Evolutionary conservation across 2,329 filamentous ascomycete genomes (phyloP).

Genomic region (Sphaerulina vaccinii): DNA sequence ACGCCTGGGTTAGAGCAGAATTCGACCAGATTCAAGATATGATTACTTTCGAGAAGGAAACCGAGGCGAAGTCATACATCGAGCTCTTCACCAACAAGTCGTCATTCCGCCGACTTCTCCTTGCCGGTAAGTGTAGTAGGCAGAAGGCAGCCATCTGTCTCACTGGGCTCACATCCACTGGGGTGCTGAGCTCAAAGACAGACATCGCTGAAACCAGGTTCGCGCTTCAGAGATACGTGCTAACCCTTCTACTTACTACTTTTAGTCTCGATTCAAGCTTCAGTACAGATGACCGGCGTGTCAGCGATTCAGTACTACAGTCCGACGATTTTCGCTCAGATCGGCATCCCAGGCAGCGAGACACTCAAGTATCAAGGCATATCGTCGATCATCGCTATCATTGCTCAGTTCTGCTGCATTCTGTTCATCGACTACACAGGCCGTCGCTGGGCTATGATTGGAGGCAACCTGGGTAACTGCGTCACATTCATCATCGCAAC

Average conservation of each 20-base stretch:
- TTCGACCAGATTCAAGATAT: constrained; percentile 68
- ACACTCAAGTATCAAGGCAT: constrained; percentile 76
- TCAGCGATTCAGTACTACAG: constrained; percentile 73
- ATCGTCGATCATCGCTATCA: constrained; percentile 66
- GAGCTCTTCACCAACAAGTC: constrained; percentile 67
- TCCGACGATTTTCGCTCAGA: constrained; percentile 55
- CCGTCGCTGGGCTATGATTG: constrained; percentile 69
- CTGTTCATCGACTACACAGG: constrained; percentile 68
- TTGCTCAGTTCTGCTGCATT: constrained; percentile 69
- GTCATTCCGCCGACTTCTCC: constrained; percentile 69
- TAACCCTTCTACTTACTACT: no score
- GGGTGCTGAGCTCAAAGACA: no score
- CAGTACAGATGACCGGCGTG: constrained; percentile 74
- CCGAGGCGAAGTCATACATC: constrained; percentile 66
- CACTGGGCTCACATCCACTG: no score
- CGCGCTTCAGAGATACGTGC: no score
- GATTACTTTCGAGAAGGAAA: constrained; percentile 64
- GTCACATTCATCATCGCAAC: constrained; percentile 70
- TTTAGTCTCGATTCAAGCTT: constrained; percentile 65
- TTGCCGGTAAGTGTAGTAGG: no score
- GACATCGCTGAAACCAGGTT: no score
- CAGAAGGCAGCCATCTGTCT: no score
- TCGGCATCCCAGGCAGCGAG: constrained; percentile 64
- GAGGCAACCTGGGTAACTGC: constrained; percentile 69
- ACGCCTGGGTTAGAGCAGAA: constrained; percentile 70